Percentiles rank a stretch among this genome's conserved stretches.
These are phyloP conservation scores for Saksenaea oblongispora DNA, from an alignment of 371 early-diverging fungal species.

Conservation along the genomic window DNA sequence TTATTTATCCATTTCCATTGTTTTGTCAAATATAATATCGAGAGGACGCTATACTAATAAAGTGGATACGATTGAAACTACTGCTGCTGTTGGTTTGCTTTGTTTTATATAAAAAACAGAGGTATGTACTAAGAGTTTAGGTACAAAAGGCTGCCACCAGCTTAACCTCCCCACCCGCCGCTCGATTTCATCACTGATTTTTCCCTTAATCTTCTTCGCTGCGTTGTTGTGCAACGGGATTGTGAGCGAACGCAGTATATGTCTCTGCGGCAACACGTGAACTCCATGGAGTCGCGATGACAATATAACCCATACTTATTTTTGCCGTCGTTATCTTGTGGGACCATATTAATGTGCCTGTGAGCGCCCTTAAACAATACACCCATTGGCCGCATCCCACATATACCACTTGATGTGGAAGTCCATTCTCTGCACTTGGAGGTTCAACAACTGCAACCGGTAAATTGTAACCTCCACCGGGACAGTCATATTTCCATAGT, in stretches of 20 bases:
- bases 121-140: too few species aligned
- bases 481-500: slow-evolving; percentile 31
- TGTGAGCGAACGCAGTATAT: slow-evolving; percentile 22
- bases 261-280: slow-evolving; percentile 27
- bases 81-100: too few species aligned
- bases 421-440: not conserved
- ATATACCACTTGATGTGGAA: slow-evolving; percentile 14
- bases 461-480: slow-evolving; percentile 25
- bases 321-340: slow-evolving; percentile 13
- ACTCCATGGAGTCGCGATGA: slow-evolving; percentile 29
- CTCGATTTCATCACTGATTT: too few species aligned
- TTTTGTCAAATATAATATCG: too few species aligned
- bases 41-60: too few species aligned
- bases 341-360: slow-evolving; percentile 25
- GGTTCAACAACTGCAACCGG: slow-evolving; percentile 26
- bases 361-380: slow-evolving; percentile 23
- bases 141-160: too few species aligned
- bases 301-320: slow-evolving; percentile 21
- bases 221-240: slow-evolving; percentile 15
- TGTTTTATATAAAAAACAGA: too few species aligned
- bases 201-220: too few species aligned
- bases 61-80: too few species aligned
- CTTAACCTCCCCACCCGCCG: too few species aligned
- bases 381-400: slow-evolving; percentile 26
- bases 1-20: too few species aligned